These are phyloP conservation scores for Phytophthora podocarpi DNA, from an alignment of 352 stramenopile genomes.

Conservation along the genomic window DNA sequence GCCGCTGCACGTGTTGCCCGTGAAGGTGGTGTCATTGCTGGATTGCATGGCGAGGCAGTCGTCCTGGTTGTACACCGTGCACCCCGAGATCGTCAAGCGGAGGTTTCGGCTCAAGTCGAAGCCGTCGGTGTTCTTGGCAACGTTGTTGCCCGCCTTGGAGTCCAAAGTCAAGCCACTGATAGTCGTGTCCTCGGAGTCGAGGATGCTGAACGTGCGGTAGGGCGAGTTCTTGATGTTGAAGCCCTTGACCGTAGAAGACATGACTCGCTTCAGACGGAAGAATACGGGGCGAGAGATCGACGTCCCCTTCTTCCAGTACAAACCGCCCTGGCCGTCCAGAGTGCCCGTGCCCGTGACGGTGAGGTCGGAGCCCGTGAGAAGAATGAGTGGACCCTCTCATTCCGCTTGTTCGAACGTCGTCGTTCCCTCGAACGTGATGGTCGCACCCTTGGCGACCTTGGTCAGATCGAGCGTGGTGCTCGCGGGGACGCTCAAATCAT, in stretches of 20 bases:
- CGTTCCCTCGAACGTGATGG: slow-evolving; percentile 43
- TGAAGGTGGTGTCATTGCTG: slow-evolving; percentile 32
- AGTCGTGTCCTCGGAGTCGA: slow-evolving; percentile 30
- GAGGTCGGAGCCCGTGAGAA: slow-evolving; percentile 26
- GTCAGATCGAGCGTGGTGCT: slow-evolving; percentile 45
- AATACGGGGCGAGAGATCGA: slow-evolving; percentile 36
- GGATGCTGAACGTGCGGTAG: slow-evolving; percentile 46
- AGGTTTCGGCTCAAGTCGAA: slow-evolving; percentile 39
- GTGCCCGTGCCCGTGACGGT: slow-evolving; percentile 30
- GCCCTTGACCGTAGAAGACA: slow-evolving; percentile 34
- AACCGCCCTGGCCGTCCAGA: slow-evolving; percentile 32
- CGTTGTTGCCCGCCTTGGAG: slow-evolving; percentile 23
- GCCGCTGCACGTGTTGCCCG: slow-evolving; percentile 29
- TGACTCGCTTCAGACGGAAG: slow-evolving; percentile 34
- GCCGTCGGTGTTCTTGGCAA: slow-evolving; percentile 32
- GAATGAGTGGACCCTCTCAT: slow-evolving; percentile 45
- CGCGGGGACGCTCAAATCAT: slow-evolving; percentile 32
- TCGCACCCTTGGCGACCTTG: slow-evolving; percentile 30
- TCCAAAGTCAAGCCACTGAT: slow-evolving; percentile 30
- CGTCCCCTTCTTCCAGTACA: slow-evolving; percentile 39
- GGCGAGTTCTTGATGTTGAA: slow-evolving; percentile 56
- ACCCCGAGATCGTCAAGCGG: slow-evolving; percentile 37
- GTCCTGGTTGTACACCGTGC: slow-evolving; percentile 41
- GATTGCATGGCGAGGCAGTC: slow-evolving; percentile 39
- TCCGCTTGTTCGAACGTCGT: slow-evolving; percentile 40